Evolutionary conservation across 768 basidiomycete species (phyloP), one percentile per base, ranked within the genome.

Genomic region (Royoungia palumana): DNA sequence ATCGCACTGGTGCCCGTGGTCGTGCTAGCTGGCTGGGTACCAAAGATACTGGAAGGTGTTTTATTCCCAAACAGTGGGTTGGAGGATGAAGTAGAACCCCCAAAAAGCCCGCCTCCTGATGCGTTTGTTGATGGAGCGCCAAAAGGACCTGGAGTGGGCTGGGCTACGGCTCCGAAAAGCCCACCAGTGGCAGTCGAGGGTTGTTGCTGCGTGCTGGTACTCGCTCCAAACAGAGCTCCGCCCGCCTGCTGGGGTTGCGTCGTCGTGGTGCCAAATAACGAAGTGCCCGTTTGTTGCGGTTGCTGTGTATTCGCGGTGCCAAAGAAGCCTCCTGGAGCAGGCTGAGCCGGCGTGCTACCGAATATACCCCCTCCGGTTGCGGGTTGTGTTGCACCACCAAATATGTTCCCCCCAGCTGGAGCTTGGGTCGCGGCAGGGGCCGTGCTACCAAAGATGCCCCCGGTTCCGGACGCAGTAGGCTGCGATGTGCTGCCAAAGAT

Each of bases 11-110:
- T 35, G 13, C 46, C 39, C 4, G 57, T 35, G 6, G 37, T 16
- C 25, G 45, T 35, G 28, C 60, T 51, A 37, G 61, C 61, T 35
- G 55, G 59, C 38, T 66, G 73, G 47, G 63, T 44, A 37, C 60
- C 60, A 57, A 67, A 56, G 36, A 64, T 39, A 27, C 56, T 61
- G n/a, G 61, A 54, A 7, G 68, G 62, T 16, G 58, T 57, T 45
- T 62, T 66, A 44, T 65, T 67, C 13, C 71, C 73, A 39, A 76
- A 75, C 24, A 72, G 49, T 34, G 68, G 60, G 42, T 69, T 63
- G 35, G 60, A 56, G 27, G 59, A 57, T 35, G 65, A 39, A 30
- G 50, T 53, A 2, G 63, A 48, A 35, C n/a, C 43, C 14, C 69
- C 69, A 50, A 68, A 71, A 5, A 57, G 38, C 27, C 67, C 60